A percentile compares a stretch with the other conserved stretches of the same genome.
phyloP scores from a whole-genome alignment of 2,329 filamentous ascomycete genomes.

The Arachnopeziza araneosa region DNA sequence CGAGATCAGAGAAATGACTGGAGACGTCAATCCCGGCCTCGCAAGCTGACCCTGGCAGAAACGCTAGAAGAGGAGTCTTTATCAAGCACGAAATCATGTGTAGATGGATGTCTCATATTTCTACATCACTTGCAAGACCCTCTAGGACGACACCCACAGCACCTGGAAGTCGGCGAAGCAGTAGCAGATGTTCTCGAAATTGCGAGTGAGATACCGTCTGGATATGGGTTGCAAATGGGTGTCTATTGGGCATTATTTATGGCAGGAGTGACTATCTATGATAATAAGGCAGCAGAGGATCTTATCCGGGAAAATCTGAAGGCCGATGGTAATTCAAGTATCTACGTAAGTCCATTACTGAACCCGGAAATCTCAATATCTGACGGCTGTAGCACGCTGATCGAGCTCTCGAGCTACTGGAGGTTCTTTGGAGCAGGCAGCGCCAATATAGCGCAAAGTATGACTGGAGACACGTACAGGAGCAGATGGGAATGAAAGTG shows the following conservation, averaged over 20 bases:
- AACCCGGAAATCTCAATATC: neutral
- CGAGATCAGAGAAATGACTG: conserved; percentile 27
- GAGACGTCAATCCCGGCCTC: conserved; percentile 21
- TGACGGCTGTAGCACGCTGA: conserved; percentile 24
- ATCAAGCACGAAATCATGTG: conserved; percentile 26
- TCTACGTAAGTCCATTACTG: conserved; percentile 23
- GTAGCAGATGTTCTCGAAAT: conserved; percentile 26
- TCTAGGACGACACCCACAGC: conserved; percentile 15
- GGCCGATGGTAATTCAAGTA: conserved; percentile 22
- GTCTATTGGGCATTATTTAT: conserved; percentile 29
- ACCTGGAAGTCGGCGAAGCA: conserved; percentile 20
- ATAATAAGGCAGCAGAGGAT: conserved; percentile 23
- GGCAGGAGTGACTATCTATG: conserved; percentile 25
- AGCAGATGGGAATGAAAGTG: conserved; percentile 29
- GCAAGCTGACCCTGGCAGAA: conserved; percentile 25
- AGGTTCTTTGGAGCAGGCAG: conserved; percentile 28
- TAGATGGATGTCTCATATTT: conserved; percentile 26
- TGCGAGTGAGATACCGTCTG: conserved; percentile 26
- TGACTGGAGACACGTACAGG: conserved; percentile 28
- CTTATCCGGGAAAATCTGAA: conserved; percentile 25
- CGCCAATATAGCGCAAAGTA: conserved; percentile 27
- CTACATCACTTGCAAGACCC: conserved; percentile 28
- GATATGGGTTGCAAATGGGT: conserved; percentile 29
- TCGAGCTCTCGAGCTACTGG: conserved; percentile 25
- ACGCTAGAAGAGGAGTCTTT: conserved; percentile 28